Conservation (phyloP, 306 rosid species). For the Cajanus cajan region DNA sequence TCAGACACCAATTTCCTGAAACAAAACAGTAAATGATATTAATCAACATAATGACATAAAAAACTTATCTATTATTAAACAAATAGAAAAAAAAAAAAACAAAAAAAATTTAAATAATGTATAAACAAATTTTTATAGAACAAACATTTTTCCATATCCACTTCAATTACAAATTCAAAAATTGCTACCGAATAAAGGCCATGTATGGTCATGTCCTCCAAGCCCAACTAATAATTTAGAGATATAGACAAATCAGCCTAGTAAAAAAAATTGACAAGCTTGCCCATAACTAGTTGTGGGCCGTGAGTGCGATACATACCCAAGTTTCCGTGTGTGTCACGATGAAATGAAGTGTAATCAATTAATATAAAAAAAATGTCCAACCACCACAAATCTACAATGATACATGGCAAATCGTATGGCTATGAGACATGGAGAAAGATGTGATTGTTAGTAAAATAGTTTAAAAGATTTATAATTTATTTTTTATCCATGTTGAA, state of each 20-base stretch:
- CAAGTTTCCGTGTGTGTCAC: too few relatives aligned
- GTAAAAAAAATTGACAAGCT: neutral
- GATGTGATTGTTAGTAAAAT: neutral
- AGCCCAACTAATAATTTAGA: neutral
- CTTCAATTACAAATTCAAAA: neutral
- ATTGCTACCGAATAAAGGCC: neutral
- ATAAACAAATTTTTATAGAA: neutral
- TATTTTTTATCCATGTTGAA: too few relatives aligned
- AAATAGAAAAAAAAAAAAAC: neutral
- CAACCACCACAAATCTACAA: too few relatives aligned
- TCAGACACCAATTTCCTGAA: constrained; percentile 26
- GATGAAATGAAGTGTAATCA: too few relatives aligned
- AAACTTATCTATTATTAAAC: neutral
- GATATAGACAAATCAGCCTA: neutral
- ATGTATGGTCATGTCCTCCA: neutral
- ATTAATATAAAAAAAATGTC: neutral
- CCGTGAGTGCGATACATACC: too few relatives aligned
- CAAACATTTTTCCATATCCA: neutral
- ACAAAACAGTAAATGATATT: neutral
- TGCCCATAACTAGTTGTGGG: neutral
- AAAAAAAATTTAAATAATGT: neutral
- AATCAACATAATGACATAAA: neutral
- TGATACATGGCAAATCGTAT: too few relatives aligned
- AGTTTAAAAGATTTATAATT: neutral
- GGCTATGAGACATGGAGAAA: too few relatives aligned